Conservation (phyloP, 805 yeast species). For the Candida schatavii region DNA sequence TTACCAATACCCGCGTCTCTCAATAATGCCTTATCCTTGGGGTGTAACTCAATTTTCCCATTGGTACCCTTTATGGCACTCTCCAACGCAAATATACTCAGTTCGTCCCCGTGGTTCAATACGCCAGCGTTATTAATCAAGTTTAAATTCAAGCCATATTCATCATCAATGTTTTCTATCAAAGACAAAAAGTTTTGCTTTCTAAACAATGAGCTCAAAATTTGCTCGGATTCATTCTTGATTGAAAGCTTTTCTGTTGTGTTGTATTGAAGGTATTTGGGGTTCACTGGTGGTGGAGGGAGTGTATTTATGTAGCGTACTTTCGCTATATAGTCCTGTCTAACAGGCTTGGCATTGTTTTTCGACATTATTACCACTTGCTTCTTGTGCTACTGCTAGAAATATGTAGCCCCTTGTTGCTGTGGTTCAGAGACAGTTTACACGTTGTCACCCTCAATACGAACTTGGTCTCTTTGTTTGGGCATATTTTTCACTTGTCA, state of each 20-base stretch:
- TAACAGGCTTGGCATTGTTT: slow-evolving; percentile 36
- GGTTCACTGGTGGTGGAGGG: slow-evolving; percentile 93
- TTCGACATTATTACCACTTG: slow-evolving; percentile 29
- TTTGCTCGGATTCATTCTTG: slow-evolving; percentile 41
- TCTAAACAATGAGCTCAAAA: slow-evolving; percentile 70
- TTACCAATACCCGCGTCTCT: slow-evolving; percentile 69
- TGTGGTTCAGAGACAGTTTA: no score
- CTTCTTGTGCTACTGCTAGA: no score
- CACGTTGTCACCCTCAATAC: no score
- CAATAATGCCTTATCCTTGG: slow-evolving; percentile 71
- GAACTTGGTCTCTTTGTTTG: no score
- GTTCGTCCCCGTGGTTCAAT: slow-evolving; percentile 58
- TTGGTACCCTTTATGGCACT: slow-evolving; percentile 14
- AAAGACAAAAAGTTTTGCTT: slow-evolving; percentile 68
- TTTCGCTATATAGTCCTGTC: slow-evolving; percentile 78
- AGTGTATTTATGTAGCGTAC: slow-evolving; percentile 80
- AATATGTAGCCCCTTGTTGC: no score
- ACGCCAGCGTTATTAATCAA: slow-evolving; percentile 63
- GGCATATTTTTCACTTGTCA: no score
- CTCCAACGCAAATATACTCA: slow-evolving; percentile 32
- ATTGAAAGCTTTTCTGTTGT: slow-evolving; percentile 34
- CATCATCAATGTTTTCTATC: slow-evolving; percentile 54
- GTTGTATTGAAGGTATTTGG: slow-evolving; percentile 67
- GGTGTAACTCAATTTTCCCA: slow-evolving; percentile 50
- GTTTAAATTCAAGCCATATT: slow-evolving; percentile 77